A percentile compares a stretch with the other conserved stretches of the same genome.
Evolutionary conservation across 192 early-diverging fungal species (phyloP).

Genomic region (Radiomyces spectabilis): DNA sequence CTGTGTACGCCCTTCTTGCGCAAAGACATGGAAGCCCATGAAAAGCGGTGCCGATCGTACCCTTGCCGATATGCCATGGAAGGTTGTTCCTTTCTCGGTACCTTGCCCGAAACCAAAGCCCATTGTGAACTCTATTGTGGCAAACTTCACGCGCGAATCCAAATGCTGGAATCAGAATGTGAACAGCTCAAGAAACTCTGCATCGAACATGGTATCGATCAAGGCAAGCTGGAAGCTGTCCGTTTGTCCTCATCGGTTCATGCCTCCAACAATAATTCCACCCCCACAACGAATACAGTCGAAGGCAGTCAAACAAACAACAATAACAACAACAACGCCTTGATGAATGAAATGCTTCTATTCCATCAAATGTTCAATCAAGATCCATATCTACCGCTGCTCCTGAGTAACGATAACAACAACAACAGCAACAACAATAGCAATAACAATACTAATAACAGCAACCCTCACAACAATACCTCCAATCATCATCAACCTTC

Average conservation of each 20-base stretch:
- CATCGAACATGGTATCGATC: background rate
- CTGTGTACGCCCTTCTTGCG: conserved; percentile 18
- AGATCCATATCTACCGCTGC: conserved; percentile 4
- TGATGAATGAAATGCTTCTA: conserved; percentile 5
- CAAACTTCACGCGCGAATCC: conserved; percentile 13
- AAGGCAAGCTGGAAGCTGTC: no score
- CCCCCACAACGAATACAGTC: no score
- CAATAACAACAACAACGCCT: background rate
- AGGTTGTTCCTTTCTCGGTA: conserved; percentile 26
- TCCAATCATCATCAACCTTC: background rate
- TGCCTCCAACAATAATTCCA: no score
- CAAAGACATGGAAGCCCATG: conserved; percentile 11
- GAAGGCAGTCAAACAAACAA: no score
- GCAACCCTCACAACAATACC: background rate
- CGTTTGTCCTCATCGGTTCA: no score
- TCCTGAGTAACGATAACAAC: background rate
- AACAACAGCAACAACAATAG: background rate
- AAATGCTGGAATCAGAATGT: conserved; percentile 14
- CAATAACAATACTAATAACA: background rate
- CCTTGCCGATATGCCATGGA: conserved; percentile 13
- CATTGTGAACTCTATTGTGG: conserved; percentile 26
- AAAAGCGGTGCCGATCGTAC: conserved; percentile 21
- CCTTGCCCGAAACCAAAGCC: conserved; percentile 2
- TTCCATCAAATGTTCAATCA: conserved; percentile 9
- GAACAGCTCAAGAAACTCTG: conserved; percentile 8